Evolutionary conservation across 139 green algal genomes (phyloP).

Genomic region (Zygnema cylindricum): DNA sequence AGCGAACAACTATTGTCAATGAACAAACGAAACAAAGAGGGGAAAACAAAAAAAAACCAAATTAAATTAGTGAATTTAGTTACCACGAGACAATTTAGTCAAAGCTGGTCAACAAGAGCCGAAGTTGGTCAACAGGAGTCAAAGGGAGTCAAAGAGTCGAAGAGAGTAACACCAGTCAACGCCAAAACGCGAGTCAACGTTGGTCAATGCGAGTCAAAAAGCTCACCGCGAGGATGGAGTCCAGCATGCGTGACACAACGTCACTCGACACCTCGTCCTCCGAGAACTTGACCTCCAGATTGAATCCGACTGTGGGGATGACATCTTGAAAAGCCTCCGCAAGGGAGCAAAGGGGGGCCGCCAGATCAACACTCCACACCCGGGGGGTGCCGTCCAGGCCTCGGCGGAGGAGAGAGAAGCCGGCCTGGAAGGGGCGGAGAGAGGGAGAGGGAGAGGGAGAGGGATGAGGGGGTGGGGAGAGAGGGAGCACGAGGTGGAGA

Average conservation of each 20-base stretch:
- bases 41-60: no score
- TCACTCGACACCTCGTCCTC: neutral
- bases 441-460: neutral
- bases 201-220: no score
- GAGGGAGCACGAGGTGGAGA: neutral
- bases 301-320: slow-evolving; percentile 25
- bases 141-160: no score
- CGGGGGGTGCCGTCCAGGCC: neutral
- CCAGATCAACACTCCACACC: slow-evolving; percentile 31
- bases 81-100: no score
- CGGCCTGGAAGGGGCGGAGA: slow-evolving; percentile 14
- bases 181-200: no score
- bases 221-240: slow-evolving; percentile 11
- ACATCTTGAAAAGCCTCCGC: slow-evolving; percentile 29
- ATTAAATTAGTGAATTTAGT: no score
- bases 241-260: slow-evolving; percentile 32
- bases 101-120: no score
- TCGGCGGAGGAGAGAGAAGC: slow-evolving; percentile 25
- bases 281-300: slow-evolving; percentile 59
- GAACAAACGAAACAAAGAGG: no score
- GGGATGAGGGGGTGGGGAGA: neutral
- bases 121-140: no score
- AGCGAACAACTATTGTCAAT: no score
- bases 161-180: no score
- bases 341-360: slow-evolving; percentile 41